Evolutionary conservation across 306 rosid species (phyloP), one percentile per base, ranked within the genome.

Genomic region (Betula pendula): DNA sequence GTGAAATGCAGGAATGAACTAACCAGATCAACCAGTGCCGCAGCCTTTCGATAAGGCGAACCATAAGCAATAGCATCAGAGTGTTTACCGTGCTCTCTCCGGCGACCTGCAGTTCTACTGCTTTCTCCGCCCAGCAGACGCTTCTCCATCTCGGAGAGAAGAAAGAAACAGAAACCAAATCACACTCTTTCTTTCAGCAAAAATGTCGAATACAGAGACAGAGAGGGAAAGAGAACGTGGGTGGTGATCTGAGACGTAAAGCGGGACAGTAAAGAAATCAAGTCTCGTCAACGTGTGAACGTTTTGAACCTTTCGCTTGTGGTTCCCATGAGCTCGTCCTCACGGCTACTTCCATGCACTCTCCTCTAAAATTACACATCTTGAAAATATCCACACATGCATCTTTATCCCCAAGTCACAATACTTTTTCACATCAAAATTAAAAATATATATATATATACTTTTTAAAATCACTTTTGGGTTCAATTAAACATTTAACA

Each of bases 11-110:
- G 74, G 33, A 68, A 40, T 22, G 82, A 71, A 73, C 82, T 25
- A 66, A 95, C 98, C 97, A 95, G 89, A 89, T 95, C 99, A 66
- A 95, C 80, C 24, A 95, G 90, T 0, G 97, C 98, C 2, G 97
- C 98, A 2, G 98, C 98, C 86, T 84, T 92, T 81, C 85, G 88
- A 72, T 80, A 87, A 43, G 81, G 51, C 49, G 97, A 81, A 74
- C 98, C 99, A 77, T 66, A 78, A 52, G 93, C 66, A 77, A 95
- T 81, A 38, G 97, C 97, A 45, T 95, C 89, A 12, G 96, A 44
- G 71, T 92, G 93, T 16, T 85, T 9, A 11, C 20, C 35, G 2
- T 40, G 79, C 76, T 38, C 75, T 66, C 53, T 65, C 3, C 31
- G 19, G 17, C 40, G 72, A 72, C 1, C 49, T 74, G n/a, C 25